Conservation (phyloP, 257 asterid genomes). For the Ilex aquifolium region DNA sequence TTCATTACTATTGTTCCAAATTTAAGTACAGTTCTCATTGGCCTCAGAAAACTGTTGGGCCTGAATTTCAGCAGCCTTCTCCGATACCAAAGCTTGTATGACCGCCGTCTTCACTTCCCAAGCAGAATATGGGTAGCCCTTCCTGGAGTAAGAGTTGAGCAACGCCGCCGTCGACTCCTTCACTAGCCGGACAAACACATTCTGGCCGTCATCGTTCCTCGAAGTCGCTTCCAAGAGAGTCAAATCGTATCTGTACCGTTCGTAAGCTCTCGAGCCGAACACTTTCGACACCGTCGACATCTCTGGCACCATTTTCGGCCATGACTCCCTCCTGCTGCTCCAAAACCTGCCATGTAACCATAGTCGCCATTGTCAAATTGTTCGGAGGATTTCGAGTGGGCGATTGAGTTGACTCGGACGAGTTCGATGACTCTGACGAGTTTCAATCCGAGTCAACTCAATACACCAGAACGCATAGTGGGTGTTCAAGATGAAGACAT, state of each 20-base stretch:
- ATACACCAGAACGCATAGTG: too few relatives aligned
- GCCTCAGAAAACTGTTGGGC: slow-evolving; percentile 53
- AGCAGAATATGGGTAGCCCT: slow-evolving; percentile 62
- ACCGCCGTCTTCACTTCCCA: slow-evolving; percentile 89
- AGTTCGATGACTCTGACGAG: too few relatives aligned
- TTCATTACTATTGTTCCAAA: background rate
- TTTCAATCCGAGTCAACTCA: too few relatives aligned
- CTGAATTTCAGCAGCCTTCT: slow-evolving; percentile 52
- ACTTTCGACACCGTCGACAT: slow-evolving; percentile 65
- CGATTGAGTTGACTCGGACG: background rate
- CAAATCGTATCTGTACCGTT: slow-evolving; percentile 55
- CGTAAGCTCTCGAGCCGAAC: slow-evolving; percentile 71
- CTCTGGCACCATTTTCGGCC: slow-evolving; percentile 88
- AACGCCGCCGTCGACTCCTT: slow-evolving; percentile 87
- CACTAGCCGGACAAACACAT: slow-evolving; percentile 41
- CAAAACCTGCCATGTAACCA: slow-evolving; percentile 43
- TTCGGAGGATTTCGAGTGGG: too few relatives aligned
- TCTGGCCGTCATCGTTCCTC: slow-evolving; percentile 36
- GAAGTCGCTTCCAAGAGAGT: slow-evolving; percentile 66
- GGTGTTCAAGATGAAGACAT: too few relatives aligned
- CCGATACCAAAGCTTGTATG: slow-evolving; percentile 66
- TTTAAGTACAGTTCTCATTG: slow-evolving; percentile 47
- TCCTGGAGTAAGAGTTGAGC: slow-evolving; percentile 69
- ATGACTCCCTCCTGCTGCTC: slow-evolving; percentile 71
- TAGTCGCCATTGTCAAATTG: background rate